Evolutionary conservation across 495 filamentous ascomycete genomes (phyloP), one percentile per base, ranked within the genome.

Genomic region (Aspergillus sclerotioniger): DNA sequence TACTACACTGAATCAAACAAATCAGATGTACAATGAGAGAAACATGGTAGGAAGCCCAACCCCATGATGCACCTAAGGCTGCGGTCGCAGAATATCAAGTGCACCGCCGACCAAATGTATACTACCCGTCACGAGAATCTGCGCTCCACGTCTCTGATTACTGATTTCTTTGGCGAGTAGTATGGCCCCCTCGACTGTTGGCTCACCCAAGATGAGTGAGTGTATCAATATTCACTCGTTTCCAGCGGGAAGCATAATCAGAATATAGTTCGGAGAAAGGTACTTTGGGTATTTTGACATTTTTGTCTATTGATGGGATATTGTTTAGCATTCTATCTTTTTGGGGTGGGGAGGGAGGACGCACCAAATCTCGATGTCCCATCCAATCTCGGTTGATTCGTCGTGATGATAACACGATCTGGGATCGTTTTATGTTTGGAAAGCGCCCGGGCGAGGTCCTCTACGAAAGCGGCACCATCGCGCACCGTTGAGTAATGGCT

Each of bases 81-180:
- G 56, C 45, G 63, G 58, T 44, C 60, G 56, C 45, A 78, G 37
- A 19, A 73, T 29, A 28, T 65, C 62, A 58, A 87, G 68, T 16
- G 84, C 83, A 8, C 80, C 82, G 1, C 84, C 83, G 10, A 87
- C 80, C 17, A 87, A 69, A 63, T 86, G 80, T 21, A 87, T 70
- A 60, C 85, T 87, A 8, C 85, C 85, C 13, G 85, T 87, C 29
- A 88, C 77, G 19, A 87, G 64, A 1, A 75, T 76, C 33, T 84
- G 70, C 53, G 69, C 62, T 3, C 71, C 72, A 16, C 25, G 51
- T 12, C 59, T 20, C 44, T 64, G 28, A 17, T 52, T 54, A 37
- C 69, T 64, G 9, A 71, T 64, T 8, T 53, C 21, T 53, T 51
- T 65, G 0, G 74, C 74, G 29, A 53, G 44, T 16, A 67, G 57